Base-by-base conservation (phyloP, 352 stramenopile genomes). In the Aphanomyces stellatus region DNA sequence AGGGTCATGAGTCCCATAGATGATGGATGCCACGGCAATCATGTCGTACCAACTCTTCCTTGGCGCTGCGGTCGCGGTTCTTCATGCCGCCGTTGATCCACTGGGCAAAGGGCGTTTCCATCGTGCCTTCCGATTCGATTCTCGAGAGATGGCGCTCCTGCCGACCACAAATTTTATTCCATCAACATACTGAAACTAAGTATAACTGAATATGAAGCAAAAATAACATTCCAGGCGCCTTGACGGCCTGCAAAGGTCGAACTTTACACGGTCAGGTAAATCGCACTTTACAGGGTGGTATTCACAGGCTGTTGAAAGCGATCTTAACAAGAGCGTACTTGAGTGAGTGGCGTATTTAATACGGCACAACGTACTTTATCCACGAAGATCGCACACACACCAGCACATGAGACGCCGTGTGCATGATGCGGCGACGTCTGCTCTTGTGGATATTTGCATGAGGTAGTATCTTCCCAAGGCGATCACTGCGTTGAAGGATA, bases 71-170 rank as follows among this genome's bases (percentile, higher is more conserved):
- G 11, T 67, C 60, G 11, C 60, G 60, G 60, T 22, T 67, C 27
- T 31, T 40, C 60, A 67, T 67, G 43, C 48, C 33, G 60, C 60
- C 30, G 49, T 67, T 67, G 60, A 67, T 67, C 60, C 31, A 43
- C 40, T 67, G 37, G n/a, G 60, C 33, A 41, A 67, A 57, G n/a
- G 60, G 60, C 19, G 48, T 67, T n/a, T 49, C 25, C 60, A 60
- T 60, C 37, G 24, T 67, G 22, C 19, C 25, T 8, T n/a, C 13
- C 13, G n/a, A 11, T 30, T 35, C 49, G 33, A 57, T 33, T 57
- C 49, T 34, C 30, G 7, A 30, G 2, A 22, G 49, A 7, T 33
- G 7, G 33, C 5, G 28, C 25, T 42, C 6, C n/a, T 51, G n/a
- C 4, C 10, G 11, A 4, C 35, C 31, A 25, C 25, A 34, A 64